Conservation (phyloP, 2,329 filamentous ascomycete species). For the Colletotrichum simmondsii region DNA sequence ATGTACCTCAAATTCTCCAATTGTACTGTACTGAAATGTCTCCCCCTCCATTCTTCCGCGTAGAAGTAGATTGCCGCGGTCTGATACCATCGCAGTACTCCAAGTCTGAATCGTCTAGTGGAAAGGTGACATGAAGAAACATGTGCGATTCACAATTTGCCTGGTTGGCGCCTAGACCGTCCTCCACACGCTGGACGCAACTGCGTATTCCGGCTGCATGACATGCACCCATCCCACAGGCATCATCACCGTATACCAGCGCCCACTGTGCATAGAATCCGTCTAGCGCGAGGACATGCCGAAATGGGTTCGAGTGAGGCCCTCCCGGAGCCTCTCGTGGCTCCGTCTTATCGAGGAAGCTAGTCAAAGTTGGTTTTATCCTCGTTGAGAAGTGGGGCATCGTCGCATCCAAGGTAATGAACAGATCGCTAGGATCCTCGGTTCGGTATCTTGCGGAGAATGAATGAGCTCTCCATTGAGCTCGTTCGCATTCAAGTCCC, state of each 20-base stretch:
- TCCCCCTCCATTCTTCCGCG: not conserved
- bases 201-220: constrained; percentile 10
- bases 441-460: not conserved
- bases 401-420: not conserved
- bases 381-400: not conserved
- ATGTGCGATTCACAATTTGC: not conserved
- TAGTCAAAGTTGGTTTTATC: not conserved
- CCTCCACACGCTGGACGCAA: not conserved
- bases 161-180: not conserved
- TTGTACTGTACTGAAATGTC: not conserved
- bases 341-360: constrained; percentile 12
- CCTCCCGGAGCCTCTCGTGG: constrained; percentile 31
- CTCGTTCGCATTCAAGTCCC: not conserved
- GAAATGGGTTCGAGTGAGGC: constrained; percentile 20
- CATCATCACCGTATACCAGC: not conserved
- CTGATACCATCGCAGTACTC: not conserved
- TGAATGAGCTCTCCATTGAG: not conserved
- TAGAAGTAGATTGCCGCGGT: not conserved
- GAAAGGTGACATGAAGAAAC: constrained; percentile 11
- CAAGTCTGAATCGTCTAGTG: not conserved
- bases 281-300: constrained; percentile 31
- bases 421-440: not conserved
- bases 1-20: not conserved
- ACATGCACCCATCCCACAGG: constrained; percentile 1
- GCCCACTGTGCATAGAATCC: not conserved